Conservation (phyloP, 305 asterid genomes). For the Fraxinus albicans region DNA sequence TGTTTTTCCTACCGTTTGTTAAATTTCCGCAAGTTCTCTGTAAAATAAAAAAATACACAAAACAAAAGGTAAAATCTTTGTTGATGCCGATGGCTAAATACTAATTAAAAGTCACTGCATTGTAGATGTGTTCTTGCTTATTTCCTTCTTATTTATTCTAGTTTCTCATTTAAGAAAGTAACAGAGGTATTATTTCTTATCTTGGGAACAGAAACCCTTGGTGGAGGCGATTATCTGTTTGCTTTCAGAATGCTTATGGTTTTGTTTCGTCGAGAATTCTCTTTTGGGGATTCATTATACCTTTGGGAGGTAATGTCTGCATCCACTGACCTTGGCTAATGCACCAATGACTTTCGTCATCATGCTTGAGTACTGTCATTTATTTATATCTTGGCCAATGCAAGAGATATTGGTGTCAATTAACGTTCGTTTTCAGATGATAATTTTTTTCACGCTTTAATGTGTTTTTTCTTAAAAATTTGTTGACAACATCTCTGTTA, state of each 20-base stretch:
- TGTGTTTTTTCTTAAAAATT: not conserved
- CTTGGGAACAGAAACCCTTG: slow-evolving; percentile 60
- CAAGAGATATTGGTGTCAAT: not conserved
- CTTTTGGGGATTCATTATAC: slow-evolving; percentile 83
- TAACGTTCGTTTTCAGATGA: not conserved
- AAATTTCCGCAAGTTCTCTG: not conserved
- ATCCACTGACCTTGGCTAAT: not conserved
- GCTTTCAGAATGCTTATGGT: slow-evolving; percentile 97
- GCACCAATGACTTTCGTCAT: not conserved
- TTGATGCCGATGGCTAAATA: not conserved
- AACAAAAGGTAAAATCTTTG: not conserved
- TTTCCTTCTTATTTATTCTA: not conserved
- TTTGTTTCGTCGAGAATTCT: slow-evolving; percentile 86
- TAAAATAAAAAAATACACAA: not conserved
- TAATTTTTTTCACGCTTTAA: not conserved
- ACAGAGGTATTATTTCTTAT: slow-evolving; percentile 20
- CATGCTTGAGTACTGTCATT: not conserved
- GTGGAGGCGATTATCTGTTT: slow-evolving; percentile 90
- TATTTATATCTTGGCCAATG: not conserved
- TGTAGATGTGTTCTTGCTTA: not conserved
- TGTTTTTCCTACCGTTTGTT: not conserved
- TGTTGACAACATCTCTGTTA: not conserved
- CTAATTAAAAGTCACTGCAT: not conserved
- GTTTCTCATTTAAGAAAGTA: slow-evolving; percentile 20
- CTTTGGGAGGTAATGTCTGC: slow-evolving; percentile 81